Percentiles rank a stretch among this genome's conserved stretches.
Conservation (phyloP, 2,329 filamentous ascomycete genomes). For the Pestalotiopsis fici region DNA sequence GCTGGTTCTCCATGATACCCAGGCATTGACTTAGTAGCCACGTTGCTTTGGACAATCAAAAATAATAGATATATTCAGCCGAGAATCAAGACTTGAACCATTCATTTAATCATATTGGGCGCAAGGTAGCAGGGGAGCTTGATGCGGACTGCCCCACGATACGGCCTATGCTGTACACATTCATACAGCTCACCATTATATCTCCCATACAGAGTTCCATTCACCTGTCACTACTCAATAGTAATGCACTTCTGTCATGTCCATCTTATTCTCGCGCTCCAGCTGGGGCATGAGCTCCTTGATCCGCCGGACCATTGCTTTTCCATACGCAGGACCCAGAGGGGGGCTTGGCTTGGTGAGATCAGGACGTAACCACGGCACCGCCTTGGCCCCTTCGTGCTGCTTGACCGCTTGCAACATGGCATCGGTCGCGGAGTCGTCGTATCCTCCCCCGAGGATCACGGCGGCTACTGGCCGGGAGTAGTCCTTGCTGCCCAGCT, state of each 20-base stretch:
- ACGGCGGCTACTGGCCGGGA: slow-evolving; percentile 16
- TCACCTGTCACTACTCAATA: too few relatives aligned
- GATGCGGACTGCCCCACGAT: too few relatives aligned
- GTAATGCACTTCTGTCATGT: slow-evolving; percentile 12
- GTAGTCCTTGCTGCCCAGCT: slow-evolving; percentile 22
- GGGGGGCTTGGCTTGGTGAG: slow-evolving; percentile 19
- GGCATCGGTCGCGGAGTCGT: slow-evolving; percentile 14
- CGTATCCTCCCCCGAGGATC: slow-evolving; percentile 21
- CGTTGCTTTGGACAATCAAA: too few relatives aligned
- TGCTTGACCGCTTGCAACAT: slow-evolving; percentile 16
- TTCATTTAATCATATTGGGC: too few relatives aligned
- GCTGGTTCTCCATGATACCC: too few relatives aligned
- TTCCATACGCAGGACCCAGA: slow-evolving; percentile 21
- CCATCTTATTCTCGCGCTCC: slow-evolving; percentile 14
- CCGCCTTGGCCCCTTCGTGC: slow-evolving; percentile 10
- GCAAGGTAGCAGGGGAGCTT: too few relatives aligned
- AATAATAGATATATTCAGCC: too few relatives aligned
- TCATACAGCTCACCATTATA: too few relatives aligned
- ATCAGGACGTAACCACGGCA: slow-evolving; percentile 25
- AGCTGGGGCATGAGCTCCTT: slow-evolving; percentile 16
- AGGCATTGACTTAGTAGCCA: too few relatives aligned
- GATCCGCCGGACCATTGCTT: slow-evolving; percentile 17
- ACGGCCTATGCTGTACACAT: too few relatives aligned
- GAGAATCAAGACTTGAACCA: too few relatives aligned
- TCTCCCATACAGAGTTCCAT: too few relatives aligned